Evolutionary conservation across 352 stramenopile species (phyloP).

Genomic region (Globisporangium paddicum): DNA sequence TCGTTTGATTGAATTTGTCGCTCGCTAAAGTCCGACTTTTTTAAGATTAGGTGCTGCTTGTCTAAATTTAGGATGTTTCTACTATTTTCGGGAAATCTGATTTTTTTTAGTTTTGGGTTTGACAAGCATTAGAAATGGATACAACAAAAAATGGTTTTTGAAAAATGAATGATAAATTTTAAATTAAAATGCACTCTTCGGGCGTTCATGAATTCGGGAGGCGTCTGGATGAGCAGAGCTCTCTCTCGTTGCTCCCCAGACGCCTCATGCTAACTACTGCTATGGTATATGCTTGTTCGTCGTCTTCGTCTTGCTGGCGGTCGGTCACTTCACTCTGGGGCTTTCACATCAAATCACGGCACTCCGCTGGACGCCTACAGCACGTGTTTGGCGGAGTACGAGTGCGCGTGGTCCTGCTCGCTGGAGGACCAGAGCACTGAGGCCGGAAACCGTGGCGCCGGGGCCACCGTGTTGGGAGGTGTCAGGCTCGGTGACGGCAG

Average conservation of each 20-base stretch:
- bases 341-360: not conserved
- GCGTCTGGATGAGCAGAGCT: not conserved
- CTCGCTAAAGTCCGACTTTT: too few species aligned
- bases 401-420: conserved; percentile 19
- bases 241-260: not conserved
- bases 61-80: too few species aligned
- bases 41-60: too few species aligned
- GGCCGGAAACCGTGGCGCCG: conserved; percentile 35
- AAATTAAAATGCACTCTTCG: conserved; percentile 4
- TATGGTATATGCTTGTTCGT: not conserved
- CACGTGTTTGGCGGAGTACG: conserved; percentile 4
- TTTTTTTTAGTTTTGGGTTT: not conserved
- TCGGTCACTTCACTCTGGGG: too few species aligned
- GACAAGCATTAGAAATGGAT: not conserved
- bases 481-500: conserved; percentile 39
- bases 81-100: not conserved
- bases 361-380: not conserved
- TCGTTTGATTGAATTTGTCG: too few species aligned
- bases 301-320: not conserved
- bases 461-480: conserved; percentile 31
- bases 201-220: not conserved
- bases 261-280: too few species aligned
- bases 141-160: not conserved
- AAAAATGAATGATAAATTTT: conserved; percentile 4
- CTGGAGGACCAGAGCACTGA: conserved; percentile 46